Base-by-base conservation (phyloP, 1,284 basidiomycete species). In the Mycena citricolor region DNA sequence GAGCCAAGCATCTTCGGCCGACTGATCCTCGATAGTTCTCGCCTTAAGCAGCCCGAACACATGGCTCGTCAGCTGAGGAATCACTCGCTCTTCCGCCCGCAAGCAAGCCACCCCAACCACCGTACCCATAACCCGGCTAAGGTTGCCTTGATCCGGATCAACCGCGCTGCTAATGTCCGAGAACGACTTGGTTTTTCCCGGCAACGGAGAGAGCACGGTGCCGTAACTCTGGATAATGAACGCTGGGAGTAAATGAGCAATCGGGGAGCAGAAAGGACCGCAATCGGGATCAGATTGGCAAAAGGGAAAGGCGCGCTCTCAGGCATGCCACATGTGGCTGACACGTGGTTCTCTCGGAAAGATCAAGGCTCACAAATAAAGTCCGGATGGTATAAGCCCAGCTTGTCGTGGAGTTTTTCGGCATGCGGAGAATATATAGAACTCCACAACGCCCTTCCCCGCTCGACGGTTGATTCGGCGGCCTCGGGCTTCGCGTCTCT, bases 171-270 rank as follows among this genome's bases (percentile, higher is more conserved):
- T 71, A 35, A 54, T 49, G 56, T 73, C 71, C 47, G 59, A 52
- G 58, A 62, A 74, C 29, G 61, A 46, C 58, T 65, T 74, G 31
- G 61, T 64, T 47, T 65, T 73, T 57, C 73, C 79, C 54, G 86
- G 76, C 56, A 86, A 65, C 57, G 88, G 90, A 42, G 90, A 73
- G 55, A 98, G 83, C 14, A 97, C 78, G 16, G 86, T 73, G 51
- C 93, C 93, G 67, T 99, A 99, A 49, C 83, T 81, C 65, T 91
- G 83, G 70, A 98, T 89, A 65, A 99, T 97, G 71, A 95, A 95
- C 49, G 88, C 87, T 90, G 57, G 39, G 43, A 51, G 40, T n/a
- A n/a, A n/a, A n/a, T 41, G 43, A 39, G 33, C 52, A 52, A 64
- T 62, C 55, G 55, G 54, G 36, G n/a, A n/a, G n/a, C 49, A 48